Evolutionary conservation across 2,329 filamentous ascomycete genomes (phyloP), one percentile per base, ranked within the genome.

Genomic region (Alternaria sp.): DNA sequence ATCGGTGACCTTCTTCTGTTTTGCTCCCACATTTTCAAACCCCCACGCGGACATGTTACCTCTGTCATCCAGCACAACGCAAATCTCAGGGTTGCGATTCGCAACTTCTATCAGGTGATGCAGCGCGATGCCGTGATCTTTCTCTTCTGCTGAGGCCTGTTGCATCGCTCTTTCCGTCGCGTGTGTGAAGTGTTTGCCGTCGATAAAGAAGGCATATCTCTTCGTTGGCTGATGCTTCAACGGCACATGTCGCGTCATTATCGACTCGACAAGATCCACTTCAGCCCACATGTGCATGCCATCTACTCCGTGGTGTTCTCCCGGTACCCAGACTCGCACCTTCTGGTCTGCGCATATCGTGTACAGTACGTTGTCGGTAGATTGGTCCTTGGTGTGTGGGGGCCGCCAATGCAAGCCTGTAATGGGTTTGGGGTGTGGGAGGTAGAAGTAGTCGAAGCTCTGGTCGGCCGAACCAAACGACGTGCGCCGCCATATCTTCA

Each of bases 1-100:
- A 61, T 88, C 87, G 28, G 87, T 83, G 4, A 85, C 82, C 58
- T 86, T 86, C 65, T 86, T 86, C 31, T 83, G 81, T 71, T 89
- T 92, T 68, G 86, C 88, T 34, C 90, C 89, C 21, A 96, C 85
- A 71, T 94, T 93, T 75, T 98, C 93, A 55, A 99, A 80, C 0
- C 92, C 94, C 91, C 94, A 97, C 0, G 92, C 92, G 39, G 91
- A 93, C 90, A 98, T 92, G 65, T 89, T 88, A 1, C 94, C 94
- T 46, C 84, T 82, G n/a, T 89, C 88, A 76, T 98, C 92, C 46
- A 97, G 82, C 8, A 94, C 88, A 24, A 98, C 84, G 66, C 93
- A 95, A 3, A 99, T 86, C 73, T 99, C 95, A 0, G 93, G 92
- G 55, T 85, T 90, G 51, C 89, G 89, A 61, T 94, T 95, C 9